These are phyloP conservation scores for Cucurbita maxima DNA, from an alignment of 306 rosid genomes.

Conservation along the genomic window DNA sequence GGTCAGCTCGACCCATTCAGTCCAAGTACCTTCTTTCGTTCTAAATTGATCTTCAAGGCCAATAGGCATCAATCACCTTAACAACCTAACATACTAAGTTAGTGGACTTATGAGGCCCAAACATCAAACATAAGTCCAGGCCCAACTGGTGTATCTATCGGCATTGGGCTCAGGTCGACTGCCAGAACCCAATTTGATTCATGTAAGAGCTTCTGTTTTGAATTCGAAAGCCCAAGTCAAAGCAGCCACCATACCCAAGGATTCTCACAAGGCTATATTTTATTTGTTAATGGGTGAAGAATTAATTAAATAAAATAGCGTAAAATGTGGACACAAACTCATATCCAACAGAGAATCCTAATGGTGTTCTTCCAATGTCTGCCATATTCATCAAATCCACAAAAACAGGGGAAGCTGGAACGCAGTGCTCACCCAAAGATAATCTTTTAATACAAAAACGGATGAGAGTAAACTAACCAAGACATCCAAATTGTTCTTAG, in stretches of 20 bases:
- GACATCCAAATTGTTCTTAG: background rate
- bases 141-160: background rate
- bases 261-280: background rate
- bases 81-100: no score
- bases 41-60: no score
- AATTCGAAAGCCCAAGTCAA: background rate
- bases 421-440: background rate
- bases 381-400: background rate
- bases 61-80: no score
- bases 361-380: background rate
- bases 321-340: background rate
- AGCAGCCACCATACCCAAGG: background rate
- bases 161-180: no score
- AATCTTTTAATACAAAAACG: background rate
- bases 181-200: no score
- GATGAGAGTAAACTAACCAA: background rate
- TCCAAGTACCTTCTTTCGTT: no score
- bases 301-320: background rate
- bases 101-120: no score
- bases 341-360: background rate
- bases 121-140: no score
- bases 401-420: background rate
- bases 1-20: no score
- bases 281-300: background rate
- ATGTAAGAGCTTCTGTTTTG: no score